These are phyloP conservation scores for Ceratobasidium sp. DNA, from an alignment of 1,284 basidiomycete genomes.

Conservation along the genomic window DNA sequence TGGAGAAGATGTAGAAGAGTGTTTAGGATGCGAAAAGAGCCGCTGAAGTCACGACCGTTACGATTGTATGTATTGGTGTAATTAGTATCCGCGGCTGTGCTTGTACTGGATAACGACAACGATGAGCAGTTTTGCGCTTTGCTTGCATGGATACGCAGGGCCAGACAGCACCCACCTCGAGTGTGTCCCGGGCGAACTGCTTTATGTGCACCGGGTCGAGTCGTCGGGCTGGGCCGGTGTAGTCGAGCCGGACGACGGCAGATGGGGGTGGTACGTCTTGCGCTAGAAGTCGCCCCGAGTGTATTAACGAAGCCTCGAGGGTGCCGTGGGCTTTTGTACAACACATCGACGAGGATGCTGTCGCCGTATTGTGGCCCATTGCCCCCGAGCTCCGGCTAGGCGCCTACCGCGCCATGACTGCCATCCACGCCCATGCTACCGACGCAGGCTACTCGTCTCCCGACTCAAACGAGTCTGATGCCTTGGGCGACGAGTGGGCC, in stretches of 20 bases:
- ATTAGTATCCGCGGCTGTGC: conserved; percentile 29
- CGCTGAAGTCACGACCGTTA: conserved; percentile 19
- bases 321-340: conserved; percentile 22
- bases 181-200: conserved; percentile 12
- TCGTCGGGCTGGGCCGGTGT: conserved; percentile 29
- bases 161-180: conserved; percentile 6
- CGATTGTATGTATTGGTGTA: conserved; percentile 25
- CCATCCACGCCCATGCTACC: conserved; percentile 29
- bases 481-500: conserved; percentile 37
- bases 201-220: conserved; percentile 26
- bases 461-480: conserved; percentile 35
- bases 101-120: conserved; percentile 5
- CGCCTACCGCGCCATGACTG: conserved; percentile 24
- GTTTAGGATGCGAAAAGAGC: not conserved
- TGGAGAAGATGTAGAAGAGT: conserved; percentile 16
- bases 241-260: conserved; percentile 22
- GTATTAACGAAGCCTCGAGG: not conserved
- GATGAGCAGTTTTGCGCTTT: conserved; percentile 29
- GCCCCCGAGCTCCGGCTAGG: conserved; percentile 13
- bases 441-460: conserved; percentile 28
- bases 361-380: conserved; percentile 18
- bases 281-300: not conserved
- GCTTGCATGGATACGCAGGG: conserved; percentile 6
- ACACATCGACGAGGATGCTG: conserved; percentile 26
- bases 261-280: conserved; percentile 14